A percentile compares a stretch with the other conserved stretches of the same genome.
Evolutionary conservation across 2,329 filamentous ascomycete genomes (phyloP).

Genomic region (Trichophyton equinum): DNA sequence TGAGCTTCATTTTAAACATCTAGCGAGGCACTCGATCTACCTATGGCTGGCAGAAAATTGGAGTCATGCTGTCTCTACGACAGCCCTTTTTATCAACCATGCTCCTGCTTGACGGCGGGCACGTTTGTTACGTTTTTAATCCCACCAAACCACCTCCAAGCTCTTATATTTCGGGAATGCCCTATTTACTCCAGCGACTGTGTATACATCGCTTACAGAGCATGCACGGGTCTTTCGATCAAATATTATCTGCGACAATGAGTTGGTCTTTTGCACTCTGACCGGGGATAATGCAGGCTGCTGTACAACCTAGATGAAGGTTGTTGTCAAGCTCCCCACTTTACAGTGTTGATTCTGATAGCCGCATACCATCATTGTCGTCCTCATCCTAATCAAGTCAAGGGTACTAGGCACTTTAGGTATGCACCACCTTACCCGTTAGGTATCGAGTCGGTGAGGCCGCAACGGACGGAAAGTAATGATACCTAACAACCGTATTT

Average conservation of each 20-base stretch:
- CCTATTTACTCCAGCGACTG: background rate
- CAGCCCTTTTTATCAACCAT: background rate
- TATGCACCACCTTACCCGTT: constrained; percentile 1
- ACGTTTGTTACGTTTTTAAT: background rate
- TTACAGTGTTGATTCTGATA: background rate
- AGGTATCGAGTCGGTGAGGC: constrained; percentile 4
- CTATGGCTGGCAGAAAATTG: background rate
- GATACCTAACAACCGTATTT: constrained; percentile 1
- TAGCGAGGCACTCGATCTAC: background rate
- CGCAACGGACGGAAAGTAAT: background rate
- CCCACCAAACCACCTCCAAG: background rate
- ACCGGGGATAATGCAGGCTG: constrained; percentile 1
- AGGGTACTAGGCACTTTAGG: background rate
- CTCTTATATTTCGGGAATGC: background rate
- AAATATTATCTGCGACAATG: background rate
- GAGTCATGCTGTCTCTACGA: background rate
- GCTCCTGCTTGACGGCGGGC: no score
- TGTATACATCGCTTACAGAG: background rate
- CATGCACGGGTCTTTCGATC: background rate
- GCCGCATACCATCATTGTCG: background rate
- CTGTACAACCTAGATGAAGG: background rate
- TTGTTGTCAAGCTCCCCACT: constrained; percentile 3
- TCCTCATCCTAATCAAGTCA: background rate
- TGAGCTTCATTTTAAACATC: background rate
- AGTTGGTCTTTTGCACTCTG: background rate